phyloP scores from a whole-genome alignment of 495 filamentous ascomycete species.

The Aspergillus leporis region DNA sequence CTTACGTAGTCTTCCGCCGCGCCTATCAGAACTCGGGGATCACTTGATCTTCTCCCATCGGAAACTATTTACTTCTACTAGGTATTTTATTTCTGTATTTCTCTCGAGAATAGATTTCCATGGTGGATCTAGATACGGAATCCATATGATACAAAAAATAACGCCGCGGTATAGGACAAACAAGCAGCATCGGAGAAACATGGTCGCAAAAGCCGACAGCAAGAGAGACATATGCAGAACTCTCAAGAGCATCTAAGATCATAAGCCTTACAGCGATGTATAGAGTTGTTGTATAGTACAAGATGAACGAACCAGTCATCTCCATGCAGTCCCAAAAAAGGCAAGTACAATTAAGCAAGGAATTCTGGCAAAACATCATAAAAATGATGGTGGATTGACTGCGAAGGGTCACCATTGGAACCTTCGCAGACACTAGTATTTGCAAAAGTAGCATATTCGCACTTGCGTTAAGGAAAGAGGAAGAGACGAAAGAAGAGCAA shows the following conservation, averaged over 20 bases:
- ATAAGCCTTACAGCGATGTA: conserved; percentile 22
- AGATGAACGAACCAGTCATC: conserved; percentile 11
- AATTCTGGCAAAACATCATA: conserved; percentile 1
- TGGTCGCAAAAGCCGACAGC: conserved; percentile 2
- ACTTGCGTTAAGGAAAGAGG: conserved; percentile 14
- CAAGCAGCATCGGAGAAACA: conserved; percentile 9
- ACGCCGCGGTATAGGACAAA: conserved; percentile 19
- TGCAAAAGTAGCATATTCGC: conserved; percentile 19
- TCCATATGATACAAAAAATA: conserved; percentile 22
- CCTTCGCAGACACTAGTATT: background rate
- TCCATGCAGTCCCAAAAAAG: conserved; percentile 10
- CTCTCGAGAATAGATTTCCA: background rate
- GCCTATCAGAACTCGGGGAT: background rate
- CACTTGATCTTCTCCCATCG: background rate
- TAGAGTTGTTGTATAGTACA: conserved; percentile 28
- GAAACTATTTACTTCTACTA: background rate
- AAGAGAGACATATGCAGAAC: conserved; percentile 4
- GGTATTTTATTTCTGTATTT: too few species aligned
- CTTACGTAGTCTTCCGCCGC: background rate
- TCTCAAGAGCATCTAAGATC: background rate
- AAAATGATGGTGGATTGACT: background rate
- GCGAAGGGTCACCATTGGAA: background rate
- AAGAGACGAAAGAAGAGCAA: conserved; percentile 16
- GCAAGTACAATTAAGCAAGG: conserved; percentile 10
- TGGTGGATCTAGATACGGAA: conserved; percentile 5